A percentile compares a stretch with the other conserved stretches of the same genome.
These are phyloP conservation scores for Sideroxylon spinosum DNA, from an alignment of 179 eudicot genomes.

Conservation along the genomic window DNA sequence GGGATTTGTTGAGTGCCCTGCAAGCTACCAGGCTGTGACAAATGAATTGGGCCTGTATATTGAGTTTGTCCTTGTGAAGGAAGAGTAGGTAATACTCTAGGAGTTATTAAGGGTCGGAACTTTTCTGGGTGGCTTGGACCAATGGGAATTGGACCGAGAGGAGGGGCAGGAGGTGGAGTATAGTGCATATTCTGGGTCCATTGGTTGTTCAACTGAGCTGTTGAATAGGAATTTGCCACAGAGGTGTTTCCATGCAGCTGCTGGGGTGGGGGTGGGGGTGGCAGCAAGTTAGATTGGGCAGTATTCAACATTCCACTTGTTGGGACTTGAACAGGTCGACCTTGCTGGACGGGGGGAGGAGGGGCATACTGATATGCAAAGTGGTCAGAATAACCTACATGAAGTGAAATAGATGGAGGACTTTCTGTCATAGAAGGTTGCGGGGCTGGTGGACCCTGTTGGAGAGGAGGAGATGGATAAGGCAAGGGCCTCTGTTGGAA, in stretches of 20 bases:
- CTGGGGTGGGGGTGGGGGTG: constrained; percentile 29
- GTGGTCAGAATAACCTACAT: constrained; percentile 29
- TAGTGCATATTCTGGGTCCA: constrained; percentile 46
- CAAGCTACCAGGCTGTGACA: constrained; percentile 17
- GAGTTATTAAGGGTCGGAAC: constrained; percentile 16
- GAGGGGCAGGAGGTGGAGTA: constrained; percentile 29
- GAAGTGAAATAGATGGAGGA: constrained; percentile 30
- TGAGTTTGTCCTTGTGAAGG: constrained; percentile 37
- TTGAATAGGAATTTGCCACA: constrained; percentile 32
- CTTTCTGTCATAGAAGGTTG: constrained; percentile 30
- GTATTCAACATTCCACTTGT: constrained; percentile 24
- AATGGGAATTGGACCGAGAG: constrained; percentile 21
- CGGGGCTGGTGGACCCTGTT: constrained; percentile 31
- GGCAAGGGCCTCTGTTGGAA: constrained; percentile 38
- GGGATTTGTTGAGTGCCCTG: constrained; percentile 28
- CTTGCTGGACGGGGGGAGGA: constrained; percentile 32
- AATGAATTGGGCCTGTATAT: constrained; percentile 29
- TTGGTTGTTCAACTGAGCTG: constrained; percentile 28
- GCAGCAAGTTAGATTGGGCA: constrained; percentile 34
- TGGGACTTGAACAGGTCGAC: constrained; percentile 33
- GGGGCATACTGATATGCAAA: constrained; percentile 36
- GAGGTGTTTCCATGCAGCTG: constrained; percentile 32
- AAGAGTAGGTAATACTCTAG: constrained; percentile 38
- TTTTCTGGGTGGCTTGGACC: constrained; percentile 9
- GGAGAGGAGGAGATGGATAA: constrained; percentile 32